Evolutionary conservation across 306 rosid species (phyloP).

Genomic region (Prosopis cineraria): DNA sequence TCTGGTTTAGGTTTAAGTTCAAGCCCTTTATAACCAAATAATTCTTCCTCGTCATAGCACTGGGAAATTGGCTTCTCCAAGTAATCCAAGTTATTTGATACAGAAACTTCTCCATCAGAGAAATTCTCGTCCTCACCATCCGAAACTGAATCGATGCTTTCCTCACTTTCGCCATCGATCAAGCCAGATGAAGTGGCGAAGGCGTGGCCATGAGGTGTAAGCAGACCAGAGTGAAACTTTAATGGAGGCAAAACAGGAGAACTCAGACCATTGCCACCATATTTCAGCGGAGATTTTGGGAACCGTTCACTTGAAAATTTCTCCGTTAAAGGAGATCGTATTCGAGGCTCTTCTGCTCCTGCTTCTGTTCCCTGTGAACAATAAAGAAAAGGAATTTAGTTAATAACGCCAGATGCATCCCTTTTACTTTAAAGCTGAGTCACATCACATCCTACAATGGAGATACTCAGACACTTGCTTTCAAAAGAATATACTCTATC

Average conservation of each 20-base stretch:
- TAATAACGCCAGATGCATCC: background rate
- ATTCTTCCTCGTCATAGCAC: slow-evolving; percentile 59
- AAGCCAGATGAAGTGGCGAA: slow-evolving; percentile 40
- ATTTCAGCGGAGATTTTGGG: slow-evolving; percentile 61
- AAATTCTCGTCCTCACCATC: slow-evolving; percentile 40
- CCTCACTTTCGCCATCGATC: slow-evolving; percentile 38
- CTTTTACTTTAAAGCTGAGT: background rate
- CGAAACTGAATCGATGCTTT: slow-evolving; percentile 56
- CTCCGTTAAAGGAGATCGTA: slow-evolving; percentile 70
- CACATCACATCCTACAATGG: background rate
- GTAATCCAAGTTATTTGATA: slow-evolving; percentile 42
- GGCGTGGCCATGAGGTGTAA: slow-evolving; percentile 48
- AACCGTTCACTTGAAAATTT: slow-evolving; percentile 37
- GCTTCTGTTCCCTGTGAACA: slow-evolving; percentile 54
- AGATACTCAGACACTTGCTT: background rate
- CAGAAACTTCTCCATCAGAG: slow-evolving; percentile 59
- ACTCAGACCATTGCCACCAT: slow-evolving; percentile 37
- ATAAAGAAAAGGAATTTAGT: background rate
- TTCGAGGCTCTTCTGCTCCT: slow-evolving; percentile 36
- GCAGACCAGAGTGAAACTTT: slow-evolving; percentile 65
- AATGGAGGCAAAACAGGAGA: slow-evolving; percentile 73
- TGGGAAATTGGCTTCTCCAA: slow-evolving; percentile 42
- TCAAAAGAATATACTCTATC: background rate
- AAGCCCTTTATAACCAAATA: slow-evolving; percentile 38
- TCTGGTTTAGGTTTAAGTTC: slow-evolving; percentile 23